phyloP scores from a whole-genome alignment of 176 grass and related monocot species.

The Urochloa ruziziensis region DNA sequence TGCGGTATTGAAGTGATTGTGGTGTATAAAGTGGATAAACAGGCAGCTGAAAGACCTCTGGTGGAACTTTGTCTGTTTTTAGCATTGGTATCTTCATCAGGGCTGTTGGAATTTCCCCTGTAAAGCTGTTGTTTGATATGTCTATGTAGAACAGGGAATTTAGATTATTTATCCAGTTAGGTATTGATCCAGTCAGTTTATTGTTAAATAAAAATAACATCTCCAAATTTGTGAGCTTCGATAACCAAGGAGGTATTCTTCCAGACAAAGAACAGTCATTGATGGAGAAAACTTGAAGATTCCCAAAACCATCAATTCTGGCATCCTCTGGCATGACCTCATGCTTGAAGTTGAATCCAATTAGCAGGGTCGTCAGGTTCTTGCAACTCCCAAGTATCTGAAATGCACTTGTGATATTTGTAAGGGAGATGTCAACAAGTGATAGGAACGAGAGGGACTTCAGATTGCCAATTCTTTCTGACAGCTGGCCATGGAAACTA shows the following conservation, averaged over 20 bases:
- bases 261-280: conserved; percentile 35
- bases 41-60: conserved; percentile 37
- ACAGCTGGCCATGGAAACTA: conserved; percentile 3
- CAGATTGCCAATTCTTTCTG: conserved; percentile 27
- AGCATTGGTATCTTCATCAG: conserved; percentile 42
- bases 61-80: background rate
- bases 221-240: conserved; percentile 29
- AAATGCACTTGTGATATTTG: conserved; percentile 35
- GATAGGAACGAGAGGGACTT: conserved; percentile 38
- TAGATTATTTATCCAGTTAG: conserved; percentile 39
- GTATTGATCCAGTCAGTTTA: conserved; percentile 22
- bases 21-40: conserved; percentile 23
- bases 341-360: conserved; percentile 8
- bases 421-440: conserved; percentile 7
- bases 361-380: conserved; percentile 39
- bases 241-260: conserved; percentile 41
- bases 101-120: conserved; percentile 25
- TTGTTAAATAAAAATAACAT: conserved; percentile 30
- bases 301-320: conserved; percentile 8
- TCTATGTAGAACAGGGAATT: conserved; percentile 46
- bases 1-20: conserved; percentile 29
- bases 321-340: conserved; percentile 39
- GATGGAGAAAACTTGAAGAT: conserved; percentile 36
- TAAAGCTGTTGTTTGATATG: conserved; percentile 36
- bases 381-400: conserved; percentile 23